Base-by-base conservation (phyloP, 2,329 filamentous ascomycete species). In the Pyrenophora teres region DNA sequence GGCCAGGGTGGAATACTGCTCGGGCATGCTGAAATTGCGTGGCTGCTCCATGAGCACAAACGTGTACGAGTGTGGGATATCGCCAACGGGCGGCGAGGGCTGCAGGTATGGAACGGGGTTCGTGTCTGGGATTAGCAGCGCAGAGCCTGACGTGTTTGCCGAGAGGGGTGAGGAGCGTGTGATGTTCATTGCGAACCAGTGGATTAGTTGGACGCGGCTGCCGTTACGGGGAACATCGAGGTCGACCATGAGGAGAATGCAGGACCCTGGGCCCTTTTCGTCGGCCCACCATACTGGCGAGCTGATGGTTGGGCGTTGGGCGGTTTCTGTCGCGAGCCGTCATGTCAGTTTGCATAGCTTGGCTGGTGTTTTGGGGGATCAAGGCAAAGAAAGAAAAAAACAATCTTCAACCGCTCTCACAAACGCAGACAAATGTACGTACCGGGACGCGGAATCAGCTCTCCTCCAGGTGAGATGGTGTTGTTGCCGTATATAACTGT, bases 391-490 rank as follows among this genome's bases (percentile, higher is more conserved):
- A 16, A 19, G 13, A 3, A 15, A 40, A 40, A 15, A 15, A 15
- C 15, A 15, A 15, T 15, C 15, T 15, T 15, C 15, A 15, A 15
- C 15, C 15, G 15, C 15, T 15, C 15, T 15, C 15, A 15, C 15
- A 15, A 15, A 15, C 15, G 15, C 15, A 15, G 15, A 15, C 15
- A 15, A 15, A 15, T 15, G 15, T 15, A 15, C 30, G n/a, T 50
- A 73, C 71, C 67, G 51, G 60, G 47, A 32, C 69, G 61, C 6
- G 71, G 65, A 25, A 73, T 60, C 30, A 65, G 43, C 40, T 73
- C 66, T 36, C 71, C 71, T 10, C 65, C 52, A n/a, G 69, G 69
- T 42, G 61, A 64, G 3, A 74, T 62, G 21, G 59, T 62, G 40
- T 71, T 72, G 31, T 58, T 61, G n/a, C 64, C 69, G 59, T 64